A percentile compares a stretch with the other conserved stretches of the same genome.
Conservation (phyloP, 2,329 filamentous ascomycete genomes). For the Neonectria sp. region DNA sequence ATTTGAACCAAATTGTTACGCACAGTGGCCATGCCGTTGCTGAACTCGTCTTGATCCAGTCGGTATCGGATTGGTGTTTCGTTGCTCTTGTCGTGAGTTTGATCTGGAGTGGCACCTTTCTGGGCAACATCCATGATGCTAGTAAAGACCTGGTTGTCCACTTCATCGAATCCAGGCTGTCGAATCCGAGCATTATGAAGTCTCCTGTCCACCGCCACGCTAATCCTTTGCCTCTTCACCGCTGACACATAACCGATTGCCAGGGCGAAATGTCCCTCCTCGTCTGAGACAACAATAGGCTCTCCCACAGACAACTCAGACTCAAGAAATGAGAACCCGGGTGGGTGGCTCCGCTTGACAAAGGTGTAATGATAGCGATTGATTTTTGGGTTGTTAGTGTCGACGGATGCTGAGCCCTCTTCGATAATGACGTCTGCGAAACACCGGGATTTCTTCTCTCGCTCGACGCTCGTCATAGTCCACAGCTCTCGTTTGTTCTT, state of each 20-base stretch:
- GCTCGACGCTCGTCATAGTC: constrained; percentile 93
- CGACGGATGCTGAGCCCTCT: constrained; percentile 80
- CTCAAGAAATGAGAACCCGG: constrained; percentile 88
- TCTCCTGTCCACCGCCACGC: constrained; percentile 90
- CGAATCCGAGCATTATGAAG: constrained; percentile 89
- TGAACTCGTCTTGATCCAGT: constrained; percentile 98
- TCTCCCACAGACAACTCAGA: constrained; percentile 91
- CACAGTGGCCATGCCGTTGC: constrained; percentile 95
- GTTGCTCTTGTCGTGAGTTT: constrained; percentile 67
- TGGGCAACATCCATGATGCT: constrained; percentile 89
- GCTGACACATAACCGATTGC: constrained; percentile 92
- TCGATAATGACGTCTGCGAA: constrained; percentile 91
- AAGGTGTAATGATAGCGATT: constrained; percentile 93
- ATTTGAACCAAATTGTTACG: constrained; percentile 94
- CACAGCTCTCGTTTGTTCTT: constrained; percentile 92
- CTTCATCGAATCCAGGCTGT: constrained; percentile 81
- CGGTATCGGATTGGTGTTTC: constrained; percentile 79
- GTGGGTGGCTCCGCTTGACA: constrained; percentile 73
- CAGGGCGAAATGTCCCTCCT: constrained; percentile 93
- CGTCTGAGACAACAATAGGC: constrained; percentile 96
- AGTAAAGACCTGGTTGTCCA: constrained; percentile 86
- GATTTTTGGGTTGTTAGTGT: constrained; percentile 82
- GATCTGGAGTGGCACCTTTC: constrained; percentile 67
- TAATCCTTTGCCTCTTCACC: constrained; percentile 82
- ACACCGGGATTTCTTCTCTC: constrained; percentile 90